Conservation (phyloP, 495 filamentous ascomycete genomes). For the Hyphodiscus hymeniophilus region DNA sequence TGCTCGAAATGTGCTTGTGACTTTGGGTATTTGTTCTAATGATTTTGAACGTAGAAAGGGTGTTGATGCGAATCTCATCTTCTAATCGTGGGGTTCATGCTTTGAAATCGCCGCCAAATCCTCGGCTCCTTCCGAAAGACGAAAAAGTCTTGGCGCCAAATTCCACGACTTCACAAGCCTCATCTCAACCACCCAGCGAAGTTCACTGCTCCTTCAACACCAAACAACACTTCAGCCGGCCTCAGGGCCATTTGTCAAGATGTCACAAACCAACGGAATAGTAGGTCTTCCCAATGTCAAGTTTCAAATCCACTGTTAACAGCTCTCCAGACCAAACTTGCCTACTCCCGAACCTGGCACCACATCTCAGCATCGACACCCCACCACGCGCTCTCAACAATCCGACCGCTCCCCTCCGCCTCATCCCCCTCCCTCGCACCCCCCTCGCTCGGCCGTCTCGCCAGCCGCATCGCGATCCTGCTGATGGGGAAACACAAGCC, state of each 20-base stretch:
- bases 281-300: slow-evolving; percentile 32
- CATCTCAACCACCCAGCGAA: neutral
- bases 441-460: slow-evolving; percentile 76
- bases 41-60: neutral
- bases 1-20: neutral
- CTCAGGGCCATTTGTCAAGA: slow-evolving; percentile 25
- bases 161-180: slow-evolving; percentile 14
- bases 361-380: slow-evolving; percentile 60
- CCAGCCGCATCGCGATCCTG: slow-evolving; percentile 78
- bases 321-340: slow-evolving; percentile 71
- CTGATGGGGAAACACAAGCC: slow-evolving; percentile 99
- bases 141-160: slow-evolving; percentile 20
- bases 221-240: slow-evolving; percentile 15
- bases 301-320: neutral
- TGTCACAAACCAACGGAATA: slow-evolving; percentile 63
- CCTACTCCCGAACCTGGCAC: slow-evolving; percentile 95
- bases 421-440: slow-evolving; percentile 48
- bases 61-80: slow-evolving; percentile 4
- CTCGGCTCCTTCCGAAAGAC: slow-evolving; percentile 8
- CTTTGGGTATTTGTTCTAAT: too few species aligned
- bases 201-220: neutral
- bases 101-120: slow-evolving; percentile 22
- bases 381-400: slow-evolving; percentile 43
- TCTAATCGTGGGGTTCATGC: slow-evolving; percentile 12
- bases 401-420: slow-evolving; percentile 30